Evolutionary conservation across 2,329 filamentous ascomycete species (phyloP).

Genomic region (Cladophialophora yegresii): DNA sequence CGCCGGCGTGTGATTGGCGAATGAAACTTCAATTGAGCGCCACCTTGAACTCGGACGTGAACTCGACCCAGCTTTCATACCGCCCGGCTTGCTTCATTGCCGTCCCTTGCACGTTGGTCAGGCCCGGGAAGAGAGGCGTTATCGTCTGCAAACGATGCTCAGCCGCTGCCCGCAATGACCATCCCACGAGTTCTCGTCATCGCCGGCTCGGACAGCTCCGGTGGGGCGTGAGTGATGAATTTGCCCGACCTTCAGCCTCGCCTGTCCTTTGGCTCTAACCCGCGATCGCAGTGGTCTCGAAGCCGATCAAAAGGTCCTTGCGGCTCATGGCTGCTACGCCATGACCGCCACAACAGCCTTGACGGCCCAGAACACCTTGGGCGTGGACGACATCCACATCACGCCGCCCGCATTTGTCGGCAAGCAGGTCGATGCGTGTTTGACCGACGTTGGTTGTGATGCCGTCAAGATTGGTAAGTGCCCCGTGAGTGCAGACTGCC

Average conservation of each 20-base stretch:
- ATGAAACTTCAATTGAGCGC: not conserved
- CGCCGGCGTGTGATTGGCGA: conserved; percentile 3
- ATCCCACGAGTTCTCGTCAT: conserved; percentile 70
- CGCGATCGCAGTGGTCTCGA: conserved; percentile 71
- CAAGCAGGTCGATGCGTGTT: conserved; percentile 81
- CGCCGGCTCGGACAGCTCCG: conserved; percentile 86
- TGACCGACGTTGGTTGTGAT: conserved; percentile 81
- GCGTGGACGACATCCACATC: conserved; percentile 77
- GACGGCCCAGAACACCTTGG: conserved; percentile 92
- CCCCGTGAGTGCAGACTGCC: not conserved
- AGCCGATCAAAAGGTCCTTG: conserved; percentile 92
- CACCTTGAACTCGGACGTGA: not conserved
- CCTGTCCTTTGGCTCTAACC: conserved; percentile 21
- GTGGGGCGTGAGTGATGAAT: conserved; percentile 72
- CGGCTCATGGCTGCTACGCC: conserved; percentile 88
- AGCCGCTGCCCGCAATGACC: conserved; percentile 38
- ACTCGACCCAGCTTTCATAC: not conserved
- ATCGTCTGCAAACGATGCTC: not conserved
- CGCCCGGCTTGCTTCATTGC: not conserved
- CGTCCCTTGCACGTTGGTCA: not conserved
- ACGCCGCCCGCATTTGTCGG: conserved; percentile 76
- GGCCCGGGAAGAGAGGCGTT: not conserved
- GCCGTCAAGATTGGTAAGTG: conserved; percentile 83
- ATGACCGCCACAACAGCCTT: conserved; percentile 94
- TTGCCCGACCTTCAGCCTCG: conserved; percentile 16